phyloP scores from a whole-genome alignment of 2,329 filamentous ascomycete genomes.

The Coleophoma crateriformis region DNA sequence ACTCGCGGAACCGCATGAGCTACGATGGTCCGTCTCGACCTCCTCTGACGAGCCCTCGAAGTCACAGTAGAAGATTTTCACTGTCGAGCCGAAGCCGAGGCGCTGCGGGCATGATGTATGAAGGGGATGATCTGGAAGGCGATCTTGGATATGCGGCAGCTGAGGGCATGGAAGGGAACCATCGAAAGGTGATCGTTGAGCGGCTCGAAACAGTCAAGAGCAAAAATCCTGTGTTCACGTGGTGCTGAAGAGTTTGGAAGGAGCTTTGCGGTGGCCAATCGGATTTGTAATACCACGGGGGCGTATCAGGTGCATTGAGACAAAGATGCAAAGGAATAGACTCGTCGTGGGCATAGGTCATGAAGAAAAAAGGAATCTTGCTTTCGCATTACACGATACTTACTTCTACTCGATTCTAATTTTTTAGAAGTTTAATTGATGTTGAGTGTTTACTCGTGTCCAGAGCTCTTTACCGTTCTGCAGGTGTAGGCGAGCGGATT shows the following conservation, averaged over 20 bases:
- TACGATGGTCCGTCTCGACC: conserved; percentile 25
- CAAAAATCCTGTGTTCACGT: conserved; percentile 93
- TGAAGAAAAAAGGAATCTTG: too few relatives aligned
- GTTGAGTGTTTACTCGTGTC: too few relatives aligned
- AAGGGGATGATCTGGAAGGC: conserved; percentile 77
- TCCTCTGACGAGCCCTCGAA: conserved; percentile 8
- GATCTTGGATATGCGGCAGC: conserved; percentile 93
- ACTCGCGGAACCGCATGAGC: conserved; percentile 24
- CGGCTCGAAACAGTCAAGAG: conserved; percentile 92
- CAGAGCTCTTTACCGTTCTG: too few relatives aligned
- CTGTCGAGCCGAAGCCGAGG: conserved; percentile 29
- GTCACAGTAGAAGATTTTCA: conserved; percentile 28
- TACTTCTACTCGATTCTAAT: too few relatives aligned
- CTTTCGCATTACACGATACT: too few relatives aligned
- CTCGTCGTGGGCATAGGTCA: too few relatives aligned
- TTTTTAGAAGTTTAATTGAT: too few relatives aligned
- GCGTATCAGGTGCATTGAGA: too few relatives aligned
- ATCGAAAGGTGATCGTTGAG: conserved; percentile 94
- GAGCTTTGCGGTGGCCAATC: too few relatives aligned
- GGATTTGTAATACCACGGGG: too few relatives aligned
- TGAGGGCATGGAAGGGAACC: conserved; percentile 86
- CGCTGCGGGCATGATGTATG: conserved; percentile 37
- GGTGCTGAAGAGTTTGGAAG: conserved; percentile 60
- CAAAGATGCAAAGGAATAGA: too few relatives aligned
- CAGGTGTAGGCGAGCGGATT: too few relatives aligned